A percentile compares a stretch with the other conserved stretches of the same genome.
Conservation (phyloP, 139 green algal species). For the Chlamydomonas asymmetrica region DNA sequence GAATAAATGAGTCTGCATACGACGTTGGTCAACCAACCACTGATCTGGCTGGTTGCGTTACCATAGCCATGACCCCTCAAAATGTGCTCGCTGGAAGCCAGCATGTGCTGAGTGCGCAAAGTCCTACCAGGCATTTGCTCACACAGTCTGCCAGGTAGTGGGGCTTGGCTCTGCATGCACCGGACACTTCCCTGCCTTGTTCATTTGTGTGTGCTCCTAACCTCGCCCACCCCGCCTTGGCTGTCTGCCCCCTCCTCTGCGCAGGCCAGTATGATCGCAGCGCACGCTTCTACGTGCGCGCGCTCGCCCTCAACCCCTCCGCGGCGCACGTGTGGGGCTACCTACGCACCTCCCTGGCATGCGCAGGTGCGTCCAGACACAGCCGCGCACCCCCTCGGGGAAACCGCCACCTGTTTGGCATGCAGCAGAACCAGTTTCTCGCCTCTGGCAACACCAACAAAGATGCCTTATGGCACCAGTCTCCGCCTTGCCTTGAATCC, state of each 20-base stretch:
- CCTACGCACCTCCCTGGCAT: slow-evolving; percentile 85
- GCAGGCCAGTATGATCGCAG: slow-evolving; percentile 11
- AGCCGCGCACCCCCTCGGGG: too few species aligned
- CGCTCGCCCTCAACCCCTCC: slow-evolving; percentile 83
- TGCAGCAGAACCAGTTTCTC: too few species aligned
- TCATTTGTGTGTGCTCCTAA: neutral
- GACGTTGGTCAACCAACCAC: too few species aligned
- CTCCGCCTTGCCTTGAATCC: too few species aligned
- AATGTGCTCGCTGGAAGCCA: too few species aligned
- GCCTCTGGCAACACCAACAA: too few species aligned
- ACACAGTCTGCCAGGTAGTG: neutral
- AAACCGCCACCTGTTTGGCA: too few species aligned
- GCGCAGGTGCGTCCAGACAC: slow-evolving; percentile 50
- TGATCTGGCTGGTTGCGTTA: too few species aligned
- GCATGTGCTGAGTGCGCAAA: neutral
- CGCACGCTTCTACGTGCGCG: slow-evolving; percentile 87
- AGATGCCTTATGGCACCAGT: too few species aligned
- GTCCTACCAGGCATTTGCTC: neutral
- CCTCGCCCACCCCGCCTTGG: neutral
- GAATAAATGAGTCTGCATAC: too few species aligned
- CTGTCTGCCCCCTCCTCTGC: neutral
- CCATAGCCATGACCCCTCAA: too few species aligned
- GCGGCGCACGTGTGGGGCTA: slow-evolving; percentile 92
- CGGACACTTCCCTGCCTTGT: neutral
- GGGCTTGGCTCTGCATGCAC: neutral